Evolutionary conservation across 345 rosid species (phyloP).

Genomic region (Carallia pectinifolia): DNA sequence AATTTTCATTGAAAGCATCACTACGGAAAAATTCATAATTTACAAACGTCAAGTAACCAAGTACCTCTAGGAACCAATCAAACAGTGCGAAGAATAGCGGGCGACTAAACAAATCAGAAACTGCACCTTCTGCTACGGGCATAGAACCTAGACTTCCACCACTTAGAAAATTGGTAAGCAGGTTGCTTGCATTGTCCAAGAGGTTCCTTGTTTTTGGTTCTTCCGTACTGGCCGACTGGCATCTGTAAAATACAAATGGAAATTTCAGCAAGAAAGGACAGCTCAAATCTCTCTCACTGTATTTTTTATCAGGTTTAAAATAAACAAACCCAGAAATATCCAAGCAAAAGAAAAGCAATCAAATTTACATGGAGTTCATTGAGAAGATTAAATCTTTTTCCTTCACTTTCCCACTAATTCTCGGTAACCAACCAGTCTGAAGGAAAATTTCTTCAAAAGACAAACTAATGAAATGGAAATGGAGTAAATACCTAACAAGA

Average conservation of each 20-base stretch:
- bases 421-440: neutral
- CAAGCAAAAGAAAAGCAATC: neutral
- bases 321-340: neutral
- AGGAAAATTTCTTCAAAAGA: neutral
- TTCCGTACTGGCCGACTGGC: slow-evolving; percentile 58
- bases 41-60: neutral
- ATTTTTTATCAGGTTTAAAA: neutral
- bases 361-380: neutral
- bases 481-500: slow-evolving; percentile 21
- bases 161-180: slow-evolving; percentile 73
- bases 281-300: neutral
- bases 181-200: slow-evolving; percentile 82
- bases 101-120: slow-evolving; percentile 78
- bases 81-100: slow-evolving; percentile 83
- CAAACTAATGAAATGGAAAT: neutral
- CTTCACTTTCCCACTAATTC: neutral
- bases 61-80: slow-evolving; percentile 93
- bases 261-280: neutral
- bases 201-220: slow-evolving; percentile 60
- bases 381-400: neutral
- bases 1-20: neutral
- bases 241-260: slow-evolving; percentile 34
- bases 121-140: slow-evolving; percentile 94
- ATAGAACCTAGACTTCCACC: slow-evolving; percentile 76
- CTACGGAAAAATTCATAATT: neutral